Percentiles rank a stretch among this genome's conserved stretches.
phyloP scores from a whole-genome alignment of 2,329 filamentous ascomycete species.

The Talaromyces sp. region DNA sequence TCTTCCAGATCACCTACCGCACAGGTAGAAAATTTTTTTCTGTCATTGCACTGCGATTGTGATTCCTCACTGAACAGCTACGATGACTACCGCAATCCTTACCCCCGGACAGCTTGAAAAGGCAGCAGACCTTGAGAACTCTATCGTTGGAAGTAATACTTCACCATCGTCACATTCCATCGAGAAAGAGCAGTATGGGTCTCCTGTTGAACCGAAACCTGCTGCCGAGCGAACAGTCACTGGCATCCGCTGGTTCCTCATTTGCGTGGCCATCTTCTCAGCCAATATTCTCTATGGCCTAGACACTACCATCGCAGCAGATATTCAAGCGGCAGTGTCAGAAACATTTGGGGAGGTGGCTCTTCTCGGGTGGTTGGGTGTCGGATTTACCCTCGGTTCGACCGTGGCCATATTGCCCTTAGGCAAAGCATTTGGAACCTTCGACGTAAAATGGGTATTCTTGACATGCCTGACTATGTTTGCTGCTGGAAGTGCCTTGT shows the following conservation, averaged over 20 bases:
- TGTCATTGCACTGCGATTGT: not conserved
- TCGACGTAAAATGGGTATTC: slow-evolving; percentile 3
- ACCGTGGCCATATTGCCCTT: slow-evolving; percentile 5
- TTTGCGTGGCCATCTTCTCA: slow-evolving; percentile 23
- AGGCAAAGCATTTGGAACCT: not conserved
- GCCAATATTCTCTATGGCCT: slow-evolving; percentile 34
- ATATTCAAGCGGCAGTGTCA: slow-evolving; percentile 41
- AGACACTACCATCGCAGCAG: slow-evolving; percentile 47
- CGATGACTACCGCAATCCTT: not conserved
- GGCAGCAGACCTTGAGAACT: not conserved
- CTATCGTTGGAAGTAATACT: not conserved
- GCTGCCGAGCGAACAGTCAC: not conserved
- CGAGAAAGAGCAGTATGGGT: not conserved
- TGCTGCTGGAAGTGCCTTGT: slow-evolving; percentile 31
- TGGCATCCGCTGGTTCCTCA: slow-evolving; percentile 14
- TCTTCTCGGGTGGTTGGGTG: slow-evolving; percentile 37
- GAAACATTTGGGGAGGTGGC: slow-evolving; percentile 31
- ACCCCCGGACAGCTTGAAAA: not conserved
- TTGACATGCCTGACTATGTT: slow-evolving; percentile 23
- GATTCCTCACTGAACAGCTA: not conserved
- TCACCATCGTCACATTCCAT: not conserved
- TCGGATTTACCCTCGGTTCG: slow-evolving; percentile 36
- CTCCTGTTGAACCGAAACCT: not conserved
- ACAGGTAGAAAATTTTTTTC: not conserved
- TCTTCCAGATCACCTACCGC: not conserved